Evolutionary conservation across 1,139 yeast genomes (phyloP).

Genomic region (Neolecta irregularis): DNA sequence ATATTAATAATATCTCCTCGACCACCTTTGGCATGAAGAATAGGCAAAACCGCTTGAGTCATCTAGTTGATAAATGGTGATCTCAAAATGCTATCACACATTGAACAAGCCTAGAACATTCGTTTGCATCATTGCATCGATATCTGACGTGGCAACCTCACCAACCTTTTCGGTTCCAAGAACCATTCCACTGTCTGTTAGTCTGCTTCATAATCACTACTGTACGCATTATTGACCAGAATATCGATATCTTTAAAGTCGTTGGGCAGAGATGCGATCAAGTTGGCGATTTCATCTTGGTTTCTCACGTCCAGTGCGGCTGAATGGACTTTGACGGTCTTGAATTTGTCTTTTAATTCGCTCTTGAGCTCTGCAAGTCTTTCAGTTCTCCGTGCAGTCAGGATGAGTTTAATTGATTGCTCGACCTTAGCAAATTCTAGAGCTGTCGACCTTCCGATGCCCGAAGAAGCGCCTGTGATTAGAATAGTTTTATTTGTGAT

Average conservation of each 20-base stretch:
- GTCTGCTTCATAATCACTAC: background rate
- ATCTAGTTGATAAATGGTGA: conserved; percentile 25
- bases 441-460: conserved; percentile 64
- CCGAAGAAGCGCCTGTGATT: conserved; percentile 65
- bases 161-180: conserved; percentile 55
- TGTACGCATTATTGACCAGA: conserved; percentile 55
- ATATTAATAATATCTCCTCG: conserved; percentile 67
- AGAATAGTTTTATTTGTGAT: conserved; percentile 45
- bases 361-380: conserved; percentile 36
- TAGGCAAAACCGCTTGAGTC: conserved; percentile 45
- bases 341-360: conserved; percentile 36
- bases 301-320: conserved; percentile 47
- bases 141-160: conserved; percentile 36
- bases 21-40: conserved; percentile 38
- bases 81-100: background rate
- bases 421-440: conserved; percentile 51
- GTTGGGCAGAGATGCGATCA: conserved; percentile 31
- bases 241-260: conserved; percentile 29
- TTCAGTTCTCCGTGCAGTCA: conserved; percentile 57
- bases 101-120: conserved; percentile 54
- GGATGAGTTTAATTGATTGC: conserved; percentile 48
- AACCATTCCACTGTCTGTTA: conserved; percentile 46
- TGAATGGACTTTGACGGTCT: conserved; percentile 32
- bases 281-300: conserved; percentile 35
- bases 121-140: conserved; percentile 37